These are phyloP conservation scores for Coemansia sp. DNA, from an alignment of 192 early-diverging fungal genomes.

Conservation along the genomic window DNA sequence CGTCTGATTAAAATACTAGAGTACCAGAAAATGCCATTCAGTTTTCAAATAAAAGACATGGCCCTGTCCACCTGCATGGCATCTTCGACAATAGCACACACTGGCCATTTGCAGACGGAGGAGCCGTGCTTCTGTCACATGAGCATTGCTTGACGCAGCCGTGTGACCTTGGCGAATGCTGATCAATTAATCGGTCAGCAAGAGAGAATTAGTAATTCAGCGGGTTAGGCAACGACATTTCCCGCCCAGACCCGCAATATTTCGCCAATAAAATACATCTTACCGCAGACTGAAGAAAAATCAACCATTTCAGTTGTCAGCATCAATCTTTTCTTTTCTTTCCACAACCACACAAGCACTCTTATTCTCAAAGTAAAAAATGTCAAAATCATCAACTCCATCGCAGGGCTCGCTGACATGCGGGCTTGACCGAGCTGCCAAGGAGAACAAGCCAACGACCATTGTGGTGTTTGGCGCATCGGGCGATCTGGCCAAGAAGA, in stretches of 20 bases:
- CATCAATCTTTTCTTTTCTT: neutral
- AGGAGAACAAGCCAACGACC: slow-evolving; percentile 51
- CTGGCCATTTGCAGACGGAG: slow-evolving; percentile 3
- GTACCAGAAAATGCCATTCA: neutral
- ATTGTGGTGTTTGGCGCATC: slow-evolving; percentile 81
- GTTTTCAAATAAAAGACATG: neutral
- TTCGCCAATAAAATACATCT: no score
- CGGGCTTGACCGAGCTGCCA: slow-evolving; percentile 46
- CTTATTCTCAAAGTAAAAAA: slow-evolving; percentile 23
- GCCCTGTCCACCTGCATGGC: neutral
- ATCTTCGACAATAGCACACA: neutral
- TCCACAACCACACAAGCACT: slow-evolving; percentile 14
- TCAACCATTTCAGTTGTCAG: no score
- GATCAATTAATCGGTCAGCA: neutral
- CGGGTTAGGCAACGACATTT: no score
- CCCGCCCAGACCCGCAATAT: no score
- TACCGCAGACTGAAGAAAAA: no score
- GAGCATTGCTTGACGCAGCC: slow-evolving; percentile 1
- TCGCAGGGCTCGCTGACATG: slow-evolving; percentile 56
- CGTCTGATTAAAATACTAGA: neutral
- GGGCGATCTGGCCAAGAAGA: slow-evolving; percentile 98
- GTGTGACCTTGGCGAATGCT: neutral
- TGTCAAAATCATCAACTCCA: slow-evolving; percentile 81
- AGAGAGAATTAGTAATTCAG: no score
- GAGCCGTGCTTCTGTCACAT: slow-evolving; percentile 10